Evolutionary conservation across 768 basidiomycete genomes (phyloP), one percentile per base, ranked within the genome.

Genomic region (Candolleomyces efflorescens): DNA sequence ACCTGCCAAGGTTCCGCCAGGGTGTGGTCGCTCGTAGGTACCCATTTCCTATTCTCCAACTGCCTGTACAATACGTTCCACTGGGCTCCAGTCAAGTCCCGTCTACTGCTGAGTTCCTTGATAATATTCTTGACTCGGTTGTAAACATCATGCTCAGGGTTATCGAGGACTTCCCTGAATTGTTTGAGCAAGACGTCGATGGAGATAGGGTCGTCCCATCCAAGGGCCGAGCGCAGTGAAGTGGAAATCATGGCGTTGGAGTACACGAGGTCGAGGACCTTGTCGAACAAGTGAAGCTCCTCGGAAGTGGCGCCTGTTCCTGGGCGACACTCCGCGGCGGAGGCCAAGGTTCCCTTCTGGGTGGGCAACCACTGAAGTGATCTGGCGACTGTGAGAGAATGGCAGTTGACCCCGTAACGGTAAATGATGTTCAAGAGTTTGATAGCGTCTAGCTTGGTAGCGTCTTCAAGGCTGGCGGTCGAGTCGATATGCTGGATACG

Each of bases 111-210:
- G 11, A 77, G 56, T 48, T 75, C 70, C 53, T 67, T 65, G 52
- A 76, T 58, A 17, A 78, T 60, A 26, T 62, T 62, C 4, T 54
- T 53, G 22, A 71, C 58, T 20, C 59, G 53, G 15, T 59, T 13
- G 59, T 67, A 64, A 9, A 55, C 54, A 7, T 47, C 37, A 1
- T 59, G 43, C 18, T 27, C 17, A 38, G 54, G 55, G 12, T 74
- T 65, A 56, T 82, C 78, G 5, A 80, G 53, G 1, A 79, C 58
- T 18, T 82, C 61, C 2, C 67, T 62, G 58, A 83, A 79, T n/a
- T 81, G 80, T 26, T 69, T 41, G 4, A 64, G 58, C 17, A 80
- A 26, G 11, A 74, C 59, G 2, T 57, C 49, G 15, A 71, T 56
- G 0, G 71, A 46, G 32, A 81, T 49, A 0, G 70, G 70, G 27